A percentile compares a stretch with the other conserved stretches of the same genome.
phyloP scores from a whole-genome alignment of 805 yeast species.

The Candida coquimbonensis region DNA sequence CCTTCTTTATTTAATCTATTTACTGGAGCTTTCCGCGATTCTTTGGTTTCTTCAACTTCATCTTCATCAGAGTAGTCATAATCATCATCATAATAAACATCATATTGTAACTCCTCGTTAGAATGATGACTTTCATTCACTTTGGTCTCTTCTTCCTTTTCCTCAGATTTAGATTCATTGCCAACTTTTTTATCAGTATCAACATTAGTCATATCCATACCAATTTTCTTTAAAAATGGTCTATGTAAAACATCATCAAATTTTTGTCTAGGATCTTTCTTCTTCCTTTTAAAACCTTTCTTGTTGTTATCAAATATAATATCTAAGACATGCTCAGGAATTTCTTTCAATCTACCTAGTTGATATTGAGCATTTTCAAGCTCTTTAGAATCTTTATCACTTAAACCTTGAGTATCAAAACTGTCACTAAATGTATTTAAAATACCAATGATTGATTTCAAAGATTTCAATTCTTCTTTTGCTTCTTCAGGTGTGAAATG shows the following conservation, averaged over 20 bases:
- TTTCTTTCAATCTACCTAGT: slow-evolving; percentile 1
- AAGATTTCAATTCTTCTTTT: background rate
- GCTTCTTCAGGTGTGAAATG: background rate
- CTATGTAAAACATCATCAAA: slow-evolving; percentile 3
- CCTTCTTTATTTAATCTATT: background rate
- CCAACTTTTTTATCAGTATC: background rate
- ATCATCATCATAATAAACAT: too few relatives aligned
- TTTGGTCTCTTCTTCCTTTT: background rate
- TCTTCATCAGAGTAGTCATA: too few relatives aligned
- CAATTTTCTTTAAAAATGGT: slow-evolving; percentile 3
- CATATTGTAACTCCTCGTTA: background rate
- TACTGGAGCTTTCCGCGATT: too few relatives aligned
- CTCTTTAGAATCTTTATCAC: slow-evolving; percentile 2
- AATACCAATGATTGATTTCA: slow-evolving; percentile 1
- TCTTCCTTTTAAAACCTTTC: background rate
- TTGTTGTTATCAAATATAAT: slow-evolving; percentile 3
- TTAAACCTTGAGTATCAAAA: slow-evolving; percentile 1
- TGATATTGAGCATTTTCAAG: slow-evolving; percentile 1
- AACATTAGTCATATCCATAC: slow-evolving; percentile 2
- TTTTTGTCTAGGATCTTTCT: background rate
- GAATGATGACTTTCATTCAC: background rate
- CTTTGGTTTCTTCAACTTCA: background rate
- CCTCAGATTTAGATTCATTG: background rate
- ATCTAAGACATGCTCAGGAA: slow-evolving; percentile 7
- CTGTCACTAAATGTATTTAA: slow-evolving; percentile 1